Conservation (phyloP, 306 rosid species). For the Ochetophila trinervis region DNA sequence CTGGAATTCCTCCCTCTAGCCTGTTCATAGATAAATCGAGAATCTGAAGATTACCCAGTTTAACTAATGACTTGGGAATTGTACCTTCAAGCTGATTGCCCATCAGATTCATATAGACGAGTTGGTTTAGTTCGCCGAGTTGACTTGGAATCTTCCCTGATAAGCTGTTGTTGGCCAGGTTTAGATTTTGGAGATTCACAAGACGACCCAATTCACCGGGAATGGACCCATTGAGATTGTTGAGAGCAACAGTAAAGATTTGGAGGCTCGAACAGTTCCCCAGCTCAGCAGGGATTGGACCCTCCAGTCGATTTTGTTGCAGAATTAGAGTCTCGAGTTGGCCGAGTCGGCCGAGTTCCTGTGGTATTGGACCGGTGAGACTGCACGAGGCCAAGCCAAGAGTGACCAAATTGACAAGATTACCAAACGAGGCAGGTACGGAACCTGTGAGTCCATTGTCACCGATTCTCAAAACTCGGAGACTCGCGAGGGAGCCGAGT, state of each 20-base stretch:
- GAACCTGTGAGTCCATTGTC: constrained; percentile 63
- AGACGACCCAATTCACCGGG: constrained; percentile 63
- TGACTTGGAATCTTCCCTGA: constrained; percentile 68
- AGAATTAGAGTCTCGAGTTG: constrained; percentile 47
- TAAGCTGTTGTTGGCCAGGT: constrained; percentile 63
- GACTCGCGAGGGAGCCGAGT: constrained; percentile 57
- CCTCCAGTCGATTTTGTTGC: constrained; percentile 61
- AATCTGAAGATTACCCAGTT: constrained; percentile 59
- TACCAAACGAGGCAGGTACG: constrained; percentile 75
- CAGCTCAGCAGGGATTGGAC: constrained; percentile 73
- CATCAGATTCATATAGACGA: constrained; percentile 63
- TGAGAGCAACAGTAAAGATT: constrained; percentile 59
- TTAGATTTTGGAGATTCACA: constrained; percentile 52
- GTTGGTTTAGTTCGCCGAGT: constrained; percentile 62
- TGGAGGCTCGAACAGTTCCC: constrained; percentile 79
- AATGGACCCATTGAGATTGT: constrained; percentile 61
- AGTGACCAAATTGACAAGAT: constrained; percentile 42
- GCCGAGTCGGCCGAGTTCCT: constrained; percentile 59
- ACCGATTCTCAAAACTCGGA: constrained; percentile 80
- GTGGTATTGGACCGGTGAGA: constrained; percentile 71
- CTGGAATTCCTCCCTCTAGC: constrained; percentile 66
- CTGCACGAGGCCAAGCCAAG: constrained; percentile 72
- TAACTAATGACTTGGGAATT: constrained; percentile 56
- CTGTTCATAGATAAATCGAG: constrained; percentile 76
- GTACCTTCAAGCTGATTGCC: constrained; percentile 67